Conservation (phyloP, 2,329 filamentous ascomycete genomes). For the Dothidotthia symphoricarpi region DNA sequence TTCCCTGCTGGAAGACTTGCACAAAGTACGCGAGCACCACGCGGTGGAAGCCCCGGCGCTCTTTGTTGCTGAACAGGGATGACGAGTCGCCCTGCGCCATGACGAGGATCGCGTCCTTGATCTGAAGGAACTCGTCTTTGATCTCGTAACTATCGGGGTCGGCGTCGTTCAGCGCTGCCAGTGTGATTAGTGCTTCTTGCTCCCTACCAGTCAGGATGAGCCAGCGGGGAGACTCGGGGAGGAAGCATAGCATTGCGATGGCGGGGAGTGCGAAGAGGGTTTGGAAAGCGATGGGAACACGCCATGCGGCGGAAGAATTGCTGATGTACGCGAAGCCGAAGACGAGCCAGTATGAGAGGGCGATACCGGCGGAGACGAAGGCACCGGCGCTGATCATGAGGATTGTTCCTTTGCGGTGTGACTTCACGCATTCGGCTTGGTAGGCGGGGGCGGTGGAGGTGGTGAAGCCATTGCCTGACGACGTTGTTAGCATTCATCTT, state of each 20-base stretch:
- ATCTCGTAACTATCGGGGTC: slow-evolving; percentile 27
- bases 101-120: slow-evolving; percentile 35
- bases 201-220: slow-evolving; percentile 57
- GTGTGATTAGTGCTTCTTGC: slow-evolving; percentile 40
- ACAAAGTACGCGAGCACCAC: slow-evolving; percentile 44
- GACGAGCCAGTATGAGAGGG: slow-evolving; percentile 54
- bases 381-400: slow-evolving; percentile 52
- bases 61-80: slow-evolving; percentile 31
- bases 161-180: slow-evolving; percentile 33
- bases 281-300: slow-evolving; percentile 59
- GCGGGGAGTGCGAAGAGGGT: slow-evolving; percentile 57
- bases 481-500: slow-evolving; percentile 4
- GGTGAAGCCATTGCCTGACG: slow-evolving; percentile 52
- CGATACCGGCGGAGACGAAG: slow-evolving; percentile 52
- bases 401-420: slow-evolving; percentile 46
- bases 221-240: slow-evolving; percentile 61
- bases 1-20: slow-evolving; percentile 47
- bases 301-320: slow-evolving; percentile 44
- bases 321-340: slow-evolving; percentile 51
- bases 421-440: slow-evolving; percentile 51
- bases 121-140: slow-evolving; percentile 43
- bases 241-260: slow-evolving; percentile 50
- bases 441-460: slow-evolving; percentile 54
- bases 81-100: slow-evolving; percentile 30
- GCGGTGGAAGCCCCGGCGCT: slow-evolving; percentile 45